Conservation (phyloP, 768 basidiomycete genomes). For the Tulasnella sp. region DNA sequence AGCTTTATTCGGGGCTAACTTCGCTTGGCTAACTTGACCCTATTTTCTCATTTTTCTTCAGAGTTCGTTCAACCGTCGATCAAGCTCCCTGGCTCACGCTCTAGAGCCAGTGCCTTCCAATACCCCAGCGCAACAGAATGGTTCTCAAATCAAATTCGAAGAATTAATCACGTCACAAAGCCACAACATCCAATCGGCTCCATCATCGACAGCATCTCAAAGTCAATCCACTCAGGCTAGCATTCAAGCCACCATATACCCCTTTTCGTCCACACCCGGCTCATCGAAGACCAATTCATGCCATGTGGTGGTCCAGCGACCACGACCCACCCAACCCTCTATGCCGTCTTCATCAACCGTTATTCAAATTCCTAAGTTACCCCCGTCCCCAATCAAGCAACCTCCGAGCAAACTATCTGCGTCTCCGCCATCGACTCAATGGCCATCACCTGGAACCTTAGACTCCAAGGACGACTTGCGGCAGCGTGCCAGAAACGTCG, state of each 20-base stretch:
- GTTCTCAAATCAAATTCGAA: not conserved
- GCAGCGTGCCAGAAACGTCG: not conserved
- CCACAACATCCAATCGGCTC: not conserved
- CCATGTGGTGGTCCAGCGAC: not conserved
- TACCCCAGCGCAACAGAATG: not conserved
- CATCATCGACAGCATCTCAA: not conserved
- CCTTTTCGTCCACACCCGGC: not conserved
- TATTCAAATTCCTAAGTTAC: slow-evolving; percentile 20
- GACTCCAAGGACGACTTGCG: not conserved
- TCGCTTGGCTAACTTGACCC: not conserved
- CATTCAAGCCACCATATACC: not conserved
- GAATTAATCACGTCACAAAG: not conserved
- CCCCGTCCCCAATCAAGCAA: not conserved
- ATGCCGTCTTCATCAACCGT: slow-evolving; percentile 7
- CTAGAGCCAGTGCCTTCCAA: not conserved
- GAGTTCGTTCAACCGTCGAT: slow-evolving; percentile 1
- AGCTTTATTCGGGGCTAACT: not conserved
- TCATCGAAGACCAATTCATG: not conserved
- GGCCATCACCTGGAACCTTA: not conserved
- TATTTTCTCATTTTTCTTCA: not conserved
- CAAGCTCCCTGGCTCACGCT: slow-evolving; percentile 8
- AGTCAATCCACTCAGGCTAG: not conserved
- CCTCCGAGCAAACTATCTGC: not conserved
- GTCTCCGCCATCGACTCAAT: slow-evolving; percentile 9
- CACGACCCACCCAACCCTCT: not conserved